Evolutionary conservation across 257 asterid species (phyloP), one percentile per base, ranked within the genome.

Genomic region (Jacaranda copaia): DNA sequence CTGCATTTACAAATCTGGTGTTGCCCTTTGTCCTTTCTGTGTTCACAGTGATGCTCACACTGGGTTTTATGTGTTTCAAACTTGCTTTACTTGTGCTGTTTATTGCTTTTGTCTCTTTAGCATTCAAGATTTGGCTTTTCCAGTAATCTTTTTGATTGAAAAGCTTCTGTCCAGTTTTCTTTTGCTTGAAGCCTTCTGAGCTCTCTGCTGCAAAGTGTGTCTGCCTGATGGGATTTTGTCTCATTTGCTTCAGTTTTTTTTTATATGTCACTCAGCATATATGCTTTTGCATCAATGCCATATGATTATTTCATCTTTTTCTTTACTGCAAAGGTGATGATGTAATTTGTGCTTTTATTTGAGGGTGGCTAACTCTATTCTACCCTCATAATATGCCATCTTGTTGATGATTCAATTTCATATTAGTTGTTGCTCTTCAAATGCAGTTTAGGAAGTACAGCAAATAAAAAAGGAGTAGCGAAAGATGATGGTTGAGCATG

Each of bases 401-500:
- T 40, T 60, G n/a, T 61, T 40, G 32, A 71, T 52, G 64, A 60
- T 73, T 70, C 72, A 10, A 74, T 73, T 15, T 64, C 32, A 25
- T 25, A 25, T 25, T 25, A 25, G 32, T 64, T 49, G 0, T 20
- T 35, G 45, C 53, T 36, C 7, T 71, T 56, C 6, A 15, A 11
- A 58, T 59, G 69, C 58, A 64, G 67, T 65, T 73, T 14, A 67
- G 75, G 76, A 53, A 58, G 59, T 45, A 63, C 15, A 45, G 15
- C 67, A 56, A 74, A 39, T 55, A 16, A 66, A 56, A 16, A 70
- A 75, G 67, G 60, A 74, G 40, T 68, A 43, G 72, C 68, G 72
- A 80, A 62, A 75, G 81, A 77, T 77, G 70, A 77, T 70, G 77
- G 79, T 73, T 62, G 89, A 87, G 77, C 81, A 80, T 25, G 32